Conservation (phyloP, 2,329 filamentous ascomycete species). For the Fusarium oxysporum region DNA sequence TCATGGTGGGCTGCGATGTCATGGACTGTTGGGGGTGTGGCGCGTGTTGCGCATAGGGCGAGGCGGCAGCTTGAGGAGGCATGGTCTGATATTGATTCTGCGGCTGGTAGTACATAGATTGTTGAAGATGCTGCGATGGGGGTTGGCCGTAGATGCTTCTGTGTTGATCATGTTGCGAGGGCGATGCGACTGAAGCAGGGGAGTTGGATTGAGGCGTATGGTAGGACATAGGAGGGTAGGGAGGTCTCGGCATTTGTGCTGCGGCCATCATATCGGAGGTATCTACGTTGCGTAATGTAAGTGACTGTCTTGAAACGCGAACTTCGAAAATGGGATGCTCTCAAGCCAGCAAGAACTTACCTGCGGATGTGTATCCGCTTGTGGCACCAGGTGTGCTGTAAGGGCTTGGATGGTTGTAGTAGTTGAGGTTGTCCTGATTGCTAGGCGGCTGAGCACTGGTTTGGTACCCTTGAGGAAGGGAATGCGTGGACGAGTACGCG, state of each 20-base stretch:
- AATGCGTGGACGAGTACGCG: slow-evolving; percentile 76
- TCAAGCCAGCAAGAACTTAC: slow-evolving; percentile 64
- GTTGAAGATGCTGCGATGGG: slow-evolving; percentile 80
- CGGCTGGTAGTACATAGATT: slow-evolving; percentile 80
- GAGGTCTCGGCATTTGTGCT: slow-evolving; percentile 76
- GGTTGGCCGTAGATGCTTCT: slow-evolving; percentile 87
- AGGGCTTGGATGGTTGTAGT: slow-evolving; percentile 81
- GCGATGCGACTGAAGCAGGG: slow-evolving; percentile 90
- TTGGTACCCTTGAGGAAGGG: slow-evolving; percentile 75
- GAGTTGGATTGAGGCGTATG: slow-evolving; percentile 96
- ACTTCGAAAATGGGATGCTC: neutral
- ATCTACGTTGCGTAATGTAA: slow-evolving; percentile 54
- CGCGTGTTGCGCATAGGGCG: slow-evolving; percentile 71
- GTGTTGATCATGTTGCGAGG: slow-evolving; percentile 89
- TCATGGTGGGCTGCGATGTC: slow-evolving; percentile 73
- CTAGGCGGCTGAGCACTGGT: slow-evolving; percentile 71
- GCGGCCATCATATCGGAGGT: slow-evolving; percentile 76
- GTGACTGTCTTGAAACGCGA: slow-evolving; percentile 21
- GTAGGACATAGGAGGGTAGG: slow-evolving; percentile 89
- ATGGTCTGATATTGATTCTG: slow-evolving; percentile 75
- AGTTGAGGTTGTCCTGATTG: slow-evolving; percentile 75
- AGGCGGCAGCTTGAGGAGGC: slow-evolving; percentile 69
- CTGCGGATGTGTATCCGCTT: slow-evolving; percentile 87
- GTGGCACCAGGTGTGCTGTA: slow-evolving; percentile 86
- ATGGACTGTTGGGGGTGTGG: slow-evolving; percentile 66